Base-by-base conservation (phyloP, 2,329 filamentous ascomycete genomes). In the Alternaria burnsii region DNA sequence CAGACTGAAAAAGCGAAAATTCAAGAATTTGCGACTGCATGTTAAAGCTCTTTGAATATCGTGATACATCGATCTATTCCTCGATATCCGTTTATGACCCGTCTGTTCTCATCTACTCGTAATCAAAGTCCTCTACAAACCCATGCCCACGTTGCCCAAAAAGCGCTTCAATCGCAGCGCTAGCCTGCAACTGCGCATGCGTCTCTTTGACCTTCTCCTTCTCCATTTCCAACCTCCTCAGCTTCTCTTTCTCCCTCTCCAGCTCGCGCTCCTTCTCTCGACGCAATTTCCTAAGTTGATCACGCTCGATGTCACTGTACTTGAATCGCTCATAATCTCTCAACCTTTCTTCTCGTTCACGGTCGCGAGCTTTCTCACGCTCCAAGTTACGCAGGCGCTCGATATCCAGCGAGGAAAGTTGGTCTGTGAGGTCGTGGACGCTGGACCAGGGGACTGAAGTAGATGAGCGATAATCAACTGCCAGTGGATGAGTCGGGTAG, bases 231-330 rank as follows among this genome's bases (percentile, higher is more conserved):
- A 62, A 18, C 16, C 24, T 50, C 8, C 16, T 38, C 34, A 46
- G 8, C 34, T 57, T 42, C 12, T 60, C 53, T 10, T 34, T 59
- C 36, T 58, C 61, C 12, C 42, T 43, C 16, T 53, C 48, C 24
- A 59, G 36, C 7, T 59, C 47, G 11, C 38, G 14, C 11, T 57
- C 53, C 14, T 52, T 44, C 34, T 57, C 53, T 16, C 30, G 40
- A 0, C 30, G 53, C 12, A 34, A 34, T 5, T 43, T 18, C 14
- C n/a, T 30, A 7, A 43, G 18, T 22, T 26, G 16, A 30, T 40
- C 56, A 14, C 32, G 44, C 28, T 59, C 59, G 3, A 41, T n/a
- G 10, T 52, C 38, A 8, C 50, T 48, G 14, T 20, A 12, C 20
- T 40, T 48, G 24, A 20, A 28, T 5, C 30, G 18, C 7, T 43